Evolutionary conservation across 139 green algal species (phyloP), one percentile per base, ranked within the genome.

Genomic region (Astrephomene gubernaculifera): DNA sequence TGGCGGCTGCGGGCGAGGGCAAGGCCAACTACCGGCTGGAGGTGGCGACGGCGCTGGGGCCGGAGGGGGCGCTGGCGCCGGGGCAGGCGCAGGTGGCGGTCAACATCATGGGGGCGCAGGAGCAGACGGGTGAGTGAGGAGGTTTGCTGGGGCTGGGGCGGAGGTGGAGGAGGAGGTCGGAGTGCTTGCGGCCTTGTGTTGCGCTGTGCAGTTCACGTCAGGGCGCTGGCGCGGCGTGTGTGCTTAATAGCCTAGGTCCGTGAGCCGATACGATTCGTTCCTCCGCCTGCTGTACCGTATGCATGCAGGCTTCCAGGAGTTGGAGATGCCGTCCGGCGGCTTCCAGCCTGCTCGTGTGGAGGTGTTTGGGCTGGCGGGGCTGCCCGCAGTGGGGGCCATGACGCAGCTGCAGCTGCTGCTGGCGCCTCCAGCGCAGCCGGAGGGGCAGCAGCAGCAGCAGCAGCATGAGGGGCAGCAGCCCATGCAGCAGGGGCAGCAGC

Each of bases 401-500:
- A 25, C 7, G 36, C 79, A 91, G 79, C 88, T 91, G 72, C 84
- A 91, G 69, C 19, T 91, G 54, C 68, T 80, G 33, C 80, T 87
- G 44, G 79, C 79, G n/a, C n/a, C n/a, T n/a, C n/a, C n/a, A n/a
- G n/a, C n/a, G n/a, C n/a, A n/a, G n/a, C n/a, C n/a, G n/a, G n/a
- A n/a, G n/a, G n/a, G n/a, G n/a, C n/a, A n/a, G n/a, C n/a, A n/a
- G n/a, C n/a, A n/a, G n/a, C n/a, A n/a, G n/a, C n/a, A n/a, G n/a
- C n/a, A n/a, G n/a, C n/a, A n/a, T n/a, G n/a, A n/a, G n/a, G n/a
- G n/a, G n/a, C n/a, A n/a, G n/a, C n/a, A n/a, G n/a, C n/a, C n/a
- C n/a, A n/a, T n/a, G n/a, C n/a, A n/a, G n/a, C n/a, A n/a, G n/a
- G 31, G 79, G 64, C 63, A 86, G 61, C 21, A 36, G 9, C n/a